A percentile compares a stretch with the other conserved stretches of the same genome.
phyloP scores from a whole-genome alignment of 1,284 basidiomycete genomes.

The Leccinum fuscescens region DNA sequence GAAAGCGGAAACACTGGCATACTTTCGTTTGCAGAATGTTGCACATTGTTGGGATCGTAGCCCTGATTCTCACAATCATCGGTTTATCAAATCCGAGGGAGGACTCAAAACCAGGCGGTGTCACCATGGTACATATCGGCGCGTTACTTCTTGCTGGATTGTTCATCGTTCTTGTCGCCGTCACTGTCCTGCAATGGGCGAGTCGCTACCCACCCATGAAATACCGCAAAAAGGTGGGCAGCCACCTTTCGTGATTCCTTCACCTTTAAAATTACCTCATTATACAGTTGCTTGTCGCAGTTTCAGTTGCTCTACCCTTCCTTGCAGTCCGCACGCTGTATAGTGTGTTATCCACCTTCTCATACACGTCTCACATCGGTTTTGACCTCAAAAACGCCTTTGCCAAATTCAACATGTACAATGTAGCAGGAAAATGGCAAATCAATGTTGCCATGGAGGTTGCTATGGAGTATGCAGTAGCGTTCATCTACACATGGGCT shows the following conservation, averaged over 20 bases:
- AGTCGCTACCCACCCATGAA: conserved; percentile 46
- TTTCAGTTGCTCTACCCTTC: conserved; percentile 55
- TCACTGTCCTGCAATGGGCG: conserved; percentile 49
- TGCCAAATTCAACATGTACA: conserved; percentile 43
- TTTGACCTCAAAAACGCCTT: conserved; percentile 23
- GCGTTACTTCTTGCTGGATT: conserved; percentile 49
- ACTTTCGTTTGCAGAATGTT: conserved; percentile 37
- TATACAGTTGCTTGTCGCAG: conserved; percentile 37
- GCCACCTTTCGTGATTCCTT: conserved; percentile 7
- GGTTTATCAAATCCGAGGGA: conserved; percentile 33
- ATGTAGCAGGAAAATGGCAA: conserved; percentile 32
- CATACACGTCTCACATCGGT: conserved; percentile 24
- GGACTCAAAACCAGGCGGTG: background rate
- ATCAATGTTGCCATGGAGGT: conserved; percentile 46
- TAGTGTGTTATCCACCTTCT: conserved; percentile 50
- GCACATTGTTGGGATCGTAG: conserved; percentile 40
- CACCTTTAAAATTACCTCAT: conserved; percentile 5
- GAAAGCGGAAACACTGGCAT: conserved; percentile 18
- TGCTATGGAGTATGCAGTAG: conserved; percentile 56
- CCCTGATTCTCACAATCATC: conserved; percentile 47
- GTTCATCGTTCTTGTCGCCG: conserved; percentile 43
- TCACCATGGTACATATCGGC: conserved; percentile 46
- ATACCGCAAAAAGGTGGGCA: conserved; percentile 46
- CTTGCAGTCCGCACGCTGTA: conserved; percentile 50
- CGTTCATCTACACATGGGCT: conserved; percentile 47